Conservation (phyloP, 2,329 filamentous ascomycete species). For the Colletotrichum incanum region DNA sequence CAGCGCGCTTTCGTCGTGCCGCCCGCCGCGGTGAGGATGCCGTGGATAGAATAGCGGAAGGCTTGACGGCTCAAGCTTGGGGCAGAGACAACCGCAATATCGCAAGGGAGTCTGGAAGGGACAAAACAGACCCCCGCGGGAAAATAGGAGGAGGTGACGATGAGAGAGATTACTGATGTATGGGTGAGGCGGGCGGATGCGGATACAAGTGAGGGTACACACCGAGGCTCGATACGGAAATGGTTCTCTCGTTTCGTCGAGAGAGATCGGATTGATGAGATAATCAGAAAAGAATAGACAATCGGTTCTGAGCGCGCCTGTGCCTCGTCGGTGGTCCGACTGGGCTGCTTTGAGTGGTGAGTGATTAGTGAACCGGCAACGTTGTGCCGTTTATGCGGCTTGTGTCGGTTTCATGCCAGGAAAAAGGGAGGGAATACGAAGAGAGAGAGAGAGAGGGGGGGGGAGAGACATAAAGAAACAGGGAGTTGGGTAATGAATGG, state of each 20-base stretch:
- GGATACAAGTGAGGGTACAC: too few species aligned
- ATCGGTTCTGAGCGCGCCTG: neutral
- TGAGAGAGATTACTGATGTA: neutral
- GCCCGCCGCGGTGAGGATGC: neutral
- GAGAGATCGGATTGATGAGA: constrained; percentile 24
- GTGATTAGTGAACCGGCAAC: neutral
- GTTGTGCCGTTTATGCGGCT: neutral
- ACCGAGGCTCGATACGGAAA: neutral
- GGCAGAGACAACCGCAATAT: neutral
- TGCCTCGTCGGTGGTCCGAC: neutral
- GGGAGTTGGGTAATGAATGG: neutral
- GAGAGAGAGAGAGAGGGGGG: too few species aligned
- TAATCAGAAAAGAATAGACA: constrained; percentile 20
- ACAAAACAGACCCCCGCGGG: too few species aligned
- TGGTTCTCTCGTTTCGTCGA: neutral
- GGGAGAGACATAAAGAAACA: neutral
- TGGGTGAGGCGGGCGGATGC: too few species aligned
- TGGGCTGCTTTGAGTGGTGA: neutral
- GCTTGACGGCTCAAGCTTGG: too few species aligned
- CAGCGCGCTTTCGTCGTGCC: neutral
- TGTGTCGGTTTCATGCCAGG: neutral
- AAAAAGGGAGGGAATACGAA: neutral
- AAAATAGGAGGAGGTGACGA: neutral
- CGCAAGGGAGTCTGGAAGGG: neutral
- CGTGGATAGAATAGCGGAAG: neutral